Evolutionary conservation across 2,329 filamentous ascomycete genomes (phyloP).

Genomic region (Pseudomassariella vexata): DNA sequence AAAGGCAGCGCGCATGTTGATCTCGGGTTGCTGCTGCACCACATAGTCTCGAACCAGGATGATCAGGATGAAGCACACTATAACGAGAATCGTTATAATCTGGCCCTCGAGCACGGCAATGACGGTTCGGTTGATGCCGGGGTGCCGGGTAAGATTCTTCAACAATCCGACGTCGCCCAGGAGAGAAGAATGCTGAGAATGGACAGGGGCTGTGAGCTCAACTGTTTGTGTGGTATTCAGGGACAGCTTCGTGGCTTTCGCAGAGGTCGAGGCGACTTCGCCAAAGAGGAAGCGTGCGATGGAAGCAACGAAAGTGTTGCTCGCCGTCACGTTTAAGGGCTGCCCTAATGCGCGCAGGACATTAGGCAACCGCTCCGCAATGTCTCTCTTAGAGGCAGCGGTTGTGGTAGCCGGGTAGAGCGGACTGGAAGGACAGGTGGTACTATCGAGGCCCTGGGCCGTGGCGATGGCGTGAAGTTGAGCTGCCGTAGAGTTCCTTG

Average conservation of each 20-base stretch:
- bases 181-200: slow-evolving; percentile 29
- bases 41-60: slow-evolving; percentile 97
- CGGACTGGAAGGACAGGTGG: slow-evolving; percentile 33
- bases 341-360: slow-evolving; percentile 3
- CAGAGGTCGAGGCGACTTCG: neutral
- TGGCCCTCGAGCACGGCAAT: slow-evolving; percentile 87
- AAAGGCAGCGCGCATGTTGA: slow-evolving; percentile 70
- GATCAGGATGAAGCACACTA: slow-evolving; percentile 91
- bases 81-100: slow-evolving; percentile 85
- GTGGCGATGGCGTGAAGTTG: slow-evolving; percentile 16
- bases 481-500: slow-evolving; percentile 16
- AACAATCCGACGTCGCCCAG: slow-evolving; percentile 53
- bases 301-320: slow-evolving; percentile 4
- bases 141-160: slow-evolving; percentile 60
- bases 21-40: slow-evolving; percentile 91
- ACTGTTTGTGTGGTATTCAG: slow-evolving; percentile 13
- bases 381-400: slow-evolving; percentile 26
- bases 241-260: neutral
- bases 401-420: slow-evolving; percentile 31
- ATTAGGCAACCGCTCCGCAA: slow-evolving; percentile 28
- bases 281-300: slow-evolving; percentile 6
- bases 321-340: slow-evolving; percentile 1
- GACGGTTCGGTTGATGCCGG: slow-evolving; percentile 69
- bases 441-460: slow-evolving; percentile 10
- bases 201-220: slow-evolving; percentile 1